Percentiles rank a stretch among this genome's conserved stretches.
Evolutionary conservation across 305 asterid species (phyloP).

Genomic region (Fraxinus angustifolia): DNA sequence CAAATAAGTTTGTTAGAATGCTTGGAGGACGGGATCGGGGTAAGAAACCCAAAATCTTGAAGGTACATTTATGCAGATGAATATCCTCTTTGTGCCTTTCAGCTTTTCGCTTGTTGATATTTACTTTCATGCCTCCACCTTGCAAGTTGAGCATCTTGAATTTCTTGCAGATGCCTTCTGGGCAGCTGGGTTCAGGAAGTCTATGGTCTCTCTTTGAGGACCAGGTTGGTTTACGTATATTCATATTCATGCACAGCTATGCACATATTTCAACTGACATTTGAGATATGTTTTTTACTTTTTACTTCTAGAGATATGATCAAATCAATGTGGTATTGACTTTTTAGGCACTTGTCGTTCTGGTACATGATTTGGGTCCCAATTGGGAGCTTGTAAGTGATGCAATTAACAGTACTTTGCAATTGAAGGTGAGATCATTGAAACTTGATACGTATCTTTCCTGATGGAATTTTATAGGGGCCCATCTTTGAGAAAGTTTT

Average conservation of each 20-base stretch:
- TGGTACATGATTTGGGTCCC: conserved; percentile 84
- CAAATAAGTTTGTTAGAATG: conserved; percentile 58
- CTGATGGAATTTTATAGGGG: conserved; percentile 12
- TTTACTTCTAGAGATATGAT: conserved; percentile 11
- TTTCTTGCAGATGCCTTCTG: conserved; percentile 52
- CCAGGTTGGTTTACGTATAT: conserved; percentile 50
- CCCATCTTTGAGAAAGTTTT: conserved; percentile 3
- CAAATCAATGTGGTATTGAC: conserved; percentile 4
- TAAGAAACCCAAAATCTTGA: conserved; percentile 52
- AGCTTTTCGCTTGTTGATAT: conserved; percentile 6
- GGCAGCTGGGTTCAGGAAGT: conserved; percentile 55
- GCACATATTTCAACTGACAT: background rate
- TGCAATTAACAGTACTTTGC: conserved; percentile 69
- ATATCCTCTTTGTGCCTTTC: conserved; percentile 7
- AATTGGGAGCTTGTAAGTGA: conserved; percentile 88
- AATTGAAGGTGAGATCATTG: conserved; percentile 54
- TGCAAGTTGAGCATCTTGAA: conserved; percentile 24
- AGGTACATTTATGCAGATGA: conserved; percentile 39
- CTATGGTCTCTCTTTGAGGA: conserved; percentile 77
- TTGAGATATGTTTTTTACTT: conserved; percentile 10
- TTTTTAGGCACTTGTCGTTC: conserved; percentile 70
- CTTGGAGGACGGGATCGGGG: conserved; percentile 66
- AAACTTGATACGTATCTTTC: conserved; percentile 4
- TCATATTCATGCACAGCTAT: conserved; percentile 17
- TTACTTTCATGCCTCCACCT: background rate